phyloP scores from a whole-genome alignment of 805 yeast genomes.

The Cyberlindnera euphorbiae region DNA sequence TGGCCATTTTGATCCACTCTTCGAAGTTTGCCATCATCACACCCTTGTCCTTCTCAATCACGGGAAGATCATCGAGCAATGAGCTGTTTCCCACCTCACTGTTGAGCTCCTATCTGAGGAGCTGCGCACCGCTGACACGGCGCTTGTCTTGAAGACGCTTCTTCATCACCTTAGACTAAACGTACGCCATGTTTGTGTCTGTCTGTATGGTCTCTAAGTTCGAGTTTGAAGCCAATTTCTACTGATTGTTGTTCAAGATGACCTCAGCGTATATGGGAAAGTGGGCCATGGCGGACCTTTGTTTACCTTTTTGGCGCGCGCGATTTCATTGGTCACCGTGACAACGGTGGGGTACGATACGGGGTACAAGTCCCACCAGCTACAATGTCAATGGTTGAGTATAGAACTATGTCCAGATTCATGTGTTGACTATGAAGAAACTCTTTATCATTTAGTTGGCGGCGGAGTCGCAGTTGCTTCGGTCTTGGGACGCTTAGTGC shows the following conservation, averaged over 20 bases:
- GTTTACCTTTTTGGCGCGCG: neutral
- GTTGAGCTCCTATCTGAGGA: constrained; percentile 27
- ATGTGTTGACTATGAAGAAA: too few relatives aligned
- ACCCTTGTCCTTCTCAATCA: constrained; percentile 29
- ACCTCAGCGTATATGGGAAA: too few relatives aligned
- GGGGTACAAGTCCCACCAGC: neutral
- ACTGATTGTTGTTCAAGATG: too few relatives aligned
- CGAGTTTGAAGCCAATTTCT: too few relatives aligned
- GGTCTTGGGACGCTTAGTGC: constrained; percentile 16
- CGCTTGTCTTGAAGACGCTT: constrained; percentile 27
- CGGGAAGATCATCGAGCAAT: constrained; percentile 21
- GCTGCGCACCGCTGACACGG: constrained; percentile 30
- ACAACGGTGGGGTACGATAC: neutral
- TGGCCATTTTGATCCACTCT: constrained; percentile 28
- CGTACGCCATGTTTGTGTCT: constrained; percentile 26
- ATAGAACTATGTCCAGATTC: too few relatives aligned
- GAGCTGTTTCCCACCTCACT: constrained; percentile 14
- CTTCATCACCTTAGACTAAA: constrained; percentile 25
- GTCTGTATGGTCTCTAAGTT: too few relatives aligned
- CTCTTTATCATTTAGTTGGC: neutral
- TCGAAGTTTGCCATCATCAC: constrained; percentile 30
- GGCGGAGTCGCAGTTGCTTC: neutral
- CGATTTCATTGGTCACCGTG: too few relatives aligned
- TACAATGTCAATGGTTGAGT: too few relatives aligned
- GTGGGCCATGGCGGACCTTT: neutral